Conservation (phyloP, 1,139 yeast species). For the Magnusiomyces sp. region DNA sequence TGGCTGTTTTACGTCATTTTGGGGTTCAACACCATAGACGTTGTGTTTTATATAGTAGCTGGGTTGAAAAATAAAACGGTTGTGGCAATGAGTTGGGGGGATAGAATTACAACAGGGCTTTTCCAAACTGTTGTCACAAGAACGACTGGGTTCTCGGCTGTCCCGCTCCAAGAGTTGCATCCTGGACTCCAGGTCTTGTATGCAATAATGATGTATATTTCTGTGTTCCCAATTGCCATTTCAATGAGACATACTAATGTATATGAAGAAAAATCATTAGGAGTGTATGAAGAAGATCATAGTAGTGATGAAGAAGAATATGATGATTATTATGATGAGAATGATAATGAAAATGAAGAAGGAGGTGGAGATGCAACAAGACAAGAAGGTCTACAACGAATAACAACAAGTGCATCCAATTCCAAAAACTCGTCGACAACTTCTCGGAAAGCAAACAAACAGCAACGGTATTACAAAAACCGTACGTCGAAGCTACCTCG, state of each 20-base stretch:
- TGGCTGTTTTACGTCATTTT: constrained; percentile 74
- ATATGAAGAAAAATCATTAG: constrained; percentile 91
- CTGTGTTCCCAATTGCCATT: constrained; percentile 90
- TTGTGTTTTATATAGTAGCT: constrained; percentile 67
- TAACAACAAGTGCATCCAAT: too few relatives aligned
- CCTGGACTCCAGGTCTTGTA: constrained; percentile 91
- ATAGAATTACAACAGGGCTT: constrained; percentile 67
- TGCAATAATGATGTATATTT: constrained; percentile 94
- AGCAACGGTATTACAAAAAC: too few relatives aligned
- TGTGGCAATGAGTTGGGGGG: constrained; percentile 52
- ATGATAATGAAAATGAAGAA: too few relatives aligned
- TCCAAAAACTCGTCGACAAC: too few relatives aligned
- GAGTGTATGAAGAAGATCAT: too few relatives aligned
- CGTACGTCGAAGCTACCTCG: neutral
- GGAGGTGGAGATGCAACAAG: too few relatives aligned
- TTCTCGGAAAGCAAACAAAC: too few relatives aligned
- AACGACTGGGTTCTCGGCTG: constrained; percentile 80
- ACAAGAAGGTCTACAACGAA: too few relatives aligned
- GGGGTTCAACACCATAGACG: constrained; percentile 63
- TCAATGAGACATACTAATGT: constrained; percentile 94
- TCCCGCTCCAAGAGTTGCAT: constrained; percentile 61
- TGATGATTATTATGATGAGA: too few relatives aligned
- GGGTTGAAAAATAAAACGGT: constrained; percentile 47
- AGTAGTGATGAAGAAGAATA: too few relatives aligned
- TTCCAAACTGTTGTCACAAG: constrained; percentile 89